Evolutionary conservation across 768 basidiomycete genomes (phyloP), one percentile per base, ranked within the genome.

Genomic region (Boletus tylopilopsis): DNA sequence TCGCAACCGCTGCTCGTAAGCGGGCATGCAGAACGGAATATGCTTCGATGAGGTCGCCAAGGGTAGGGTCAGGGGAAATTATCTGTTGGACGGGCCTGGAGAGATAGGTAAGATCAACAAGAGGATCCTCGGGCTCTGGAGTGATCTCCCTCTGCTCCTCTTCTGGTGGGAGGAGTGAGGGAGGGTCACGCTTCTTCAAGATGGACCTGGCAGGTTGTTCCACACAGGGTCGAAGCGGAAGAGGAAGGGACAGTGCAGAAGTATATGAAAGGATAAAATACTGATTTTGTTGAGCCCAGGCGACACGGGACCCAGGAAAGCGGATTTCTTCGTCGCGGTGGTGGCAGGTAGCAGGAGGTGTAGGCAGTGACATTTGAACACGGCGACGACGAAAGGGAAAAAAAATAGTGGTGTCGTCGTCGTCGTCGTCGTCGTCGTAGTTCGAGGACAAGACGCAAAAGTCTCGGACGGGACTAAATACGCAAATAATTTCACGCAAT

Each of bases 111-210:
- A 82, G 68, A 58, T 89, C 74, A 7, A 73, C 73, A 16, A 89
- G 73, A 11, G 87, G 85, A 58, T 83, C 80, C 2, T 69, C 67
- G 3, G 90, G 90, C 58, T 89, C 89, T n/a, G 90, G 90, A 0
- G 90, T 91, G 13, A 73, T 67, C 49, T 88, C 82, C 48, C 88
- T 78, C 44, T 69, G 65, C 22, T 67, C 68, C 42, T 75, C 71
- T n/a, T 79, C 72, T 4, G 73, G 51, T 4, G 64, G 60, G 1
- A 74, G 64, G 19, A 76, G 67, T 19, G 65, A 50, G 9, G 59
- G 53, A 22, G 71, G 60, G 36, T 49, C 42, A 56, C 56, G 55
- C 57, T 75, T 80, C 68, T 90, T 91, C 30, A 91, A 75, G 49
- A 90, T 90, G 7, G 89, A 87, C 54, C 77, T 85, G 19, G 67